A percentile compares a stretch with the other conserved stretches of the same genome.
Conservation (phyloP, 2,329 filamentous ascomycete species). For the Apiospora hydei region DNA sequence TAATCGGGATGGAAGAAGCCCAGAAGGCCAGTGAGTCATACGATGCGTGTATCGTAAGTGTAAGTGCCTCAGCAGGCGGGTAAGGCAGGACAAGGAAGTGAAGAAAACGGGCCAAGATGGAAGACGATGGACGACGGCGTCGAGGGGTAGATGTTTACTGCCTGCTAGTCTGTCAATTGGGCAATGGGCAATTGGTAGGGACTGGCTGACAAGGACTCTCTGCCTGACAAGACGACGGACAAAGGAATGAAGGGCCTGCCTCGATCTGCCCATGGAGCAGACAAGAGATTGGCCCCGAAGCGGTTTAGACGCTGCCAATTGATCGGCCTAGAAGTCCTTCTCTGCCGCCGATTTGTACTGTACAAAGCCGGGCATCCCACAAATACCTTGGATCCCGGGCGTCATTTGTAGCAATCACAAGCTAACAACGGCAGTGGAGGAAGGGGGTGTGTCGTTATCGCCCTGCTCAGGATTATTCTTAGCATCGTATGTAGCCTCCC, state of each 20-base stretch:
- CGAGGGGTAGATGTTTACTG: not conserved
- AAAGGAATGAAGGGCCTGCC: no score
- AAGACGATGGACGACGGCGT: not conserved
- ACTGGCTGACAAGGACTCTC: not conserved
- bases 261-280: not conserved
- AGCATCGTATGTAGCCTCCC: not conserved
- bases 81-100: not conserved
- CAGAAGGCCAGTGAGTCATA: constrained; percentile 19
- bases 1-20: constrained; percentile 7
- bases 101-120: not conserved
- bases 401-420: constrained; percentile 21
- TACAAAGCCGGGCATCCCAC: not conserved
- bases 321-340: not conserved
- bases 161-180: not conserved
- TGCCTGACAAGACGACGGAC: no score
- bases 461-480: not conserved
- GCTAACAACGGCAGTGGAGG: constrained; percentile 5
- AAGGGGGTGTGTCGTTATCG: constrained; percentile 13
- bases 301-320: not conserved
- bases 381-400: constrained; percentile 15
- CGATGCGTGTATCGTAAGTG: constrained; percentile 1
- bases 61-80: not conserved
- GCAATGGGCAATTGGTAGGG: not conserved
- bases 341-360: not conserved
- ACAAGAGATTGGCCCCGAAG: constrained; percentile 5